Conservation (phyloP, 805 yeast species). For the Cyberlindnera suaveolens region DNA sequence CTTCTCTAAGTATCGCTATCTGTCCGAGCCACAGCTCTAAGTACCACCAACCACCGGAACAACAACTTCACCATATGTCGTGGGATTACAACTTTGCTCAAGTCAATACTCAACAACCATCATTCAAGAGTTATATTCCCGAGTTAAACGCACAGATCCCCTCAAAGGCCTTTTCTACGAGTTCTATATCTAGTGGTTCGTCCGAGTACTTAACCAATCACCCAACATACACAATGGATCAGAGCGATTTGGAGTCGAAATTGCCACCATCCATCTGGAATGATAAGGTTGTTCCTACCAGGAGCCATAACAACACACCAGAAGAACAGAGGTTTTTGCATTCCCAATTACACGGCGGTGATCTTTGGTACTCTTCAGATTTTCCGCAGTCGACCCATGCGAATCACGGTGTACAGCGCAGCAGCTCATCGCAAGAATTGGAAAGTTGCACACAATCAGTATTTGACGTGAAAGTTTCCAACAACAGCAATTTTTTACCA, state of each 20-base stretch:
- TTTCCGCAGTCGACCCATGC: not conserved
- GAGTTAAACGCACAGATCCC: constrained; percentile 4
- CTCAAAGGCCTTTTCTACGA: not conserved
- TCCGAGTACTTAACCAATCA: constrained; percentile 2
- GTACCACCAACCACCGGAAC: not conserved
- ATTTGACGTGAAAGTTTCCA: constrained; percentile 14
- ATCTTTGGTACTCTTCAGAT: constrained; percentile 1
- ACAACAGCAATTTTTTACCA: constrained; percentile 1
- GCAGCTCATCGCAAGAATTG: constrained; percentile 1
- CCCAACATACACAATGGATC: constrained; percentile 1
- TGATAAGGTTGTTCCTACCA: constrained; percentile 9
- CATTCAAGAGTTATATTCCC: not conserved
- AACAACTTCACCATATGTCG: constrained; percentile 10
- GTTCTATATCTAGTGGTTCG: constrained; percentile 8
- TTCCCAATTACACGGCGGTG: constrained; percentile 5
- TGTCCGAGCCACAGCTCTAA: not conserved
- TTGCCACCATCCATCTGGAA: constrained; percentile 31
- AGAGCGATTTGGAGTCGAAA: constrained; percentile 21
- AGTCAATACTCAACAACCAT: not conserved
- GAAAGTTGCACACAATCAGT: constrained; percentile 8
- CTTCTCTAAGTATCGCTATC: too few species aligned
- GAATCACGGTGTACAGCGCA: not conserved
- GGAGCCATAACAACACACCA: constrained; percentile 4
- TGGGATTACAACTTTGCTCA: constrained; percentile 14
- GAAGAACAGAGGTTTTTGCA: constrained; percentile 11